phyloP scores from a whole-genome alignment of 2,329 filamentous ascomycete genomes.

The Clonostachys chloroleuca region DNA sequence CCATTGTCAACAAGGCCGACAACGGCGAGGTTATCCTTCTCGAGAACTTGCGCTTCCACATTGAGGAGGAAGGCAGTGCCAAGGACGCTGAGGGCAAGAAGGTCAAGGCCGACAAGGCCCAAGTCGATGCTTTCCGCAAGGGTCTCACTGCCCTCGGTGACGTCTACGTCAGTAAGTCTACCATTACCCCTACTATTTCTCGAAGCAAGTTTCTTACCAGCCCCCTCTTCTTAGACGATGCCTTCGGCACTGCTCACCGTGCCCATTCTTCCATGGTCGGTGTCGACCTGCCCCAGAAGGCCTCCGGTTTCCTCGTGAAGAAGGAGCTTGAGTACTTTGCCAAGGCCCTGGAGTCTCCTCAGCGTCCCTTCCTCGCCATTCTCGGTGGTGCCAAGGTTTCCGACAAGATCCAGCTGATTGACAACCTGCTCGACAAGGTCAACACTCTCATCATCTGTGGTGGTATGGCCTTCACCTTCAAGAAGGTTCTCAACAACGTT shows the following conservation, averaged over 20 bases:
- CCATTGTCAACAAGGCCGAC: slow-evolving; percentile 76
- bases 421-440: slow-evolving; percentile 98
- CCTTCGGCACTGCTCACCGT: slow-evolving; percentile 96
- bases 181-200: neutral
- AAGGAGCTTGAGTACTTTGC: slow-evolving; percentile 99
- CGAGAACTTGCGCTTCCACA: slow-evolving; percentile 97
- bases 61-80: slow-evolving; percentile 94
- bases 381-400: slow-evolving; percentile 97
- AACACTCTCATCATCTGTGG: slow-evolving; percentile 95
- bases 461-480: slow-evolving; percentile 99
- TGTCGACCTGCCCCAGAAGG: slow-evolving; percentile 91
- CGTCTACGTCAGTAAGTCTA: slow-evolving; percentile 82
- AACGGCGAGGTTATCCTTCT: slow-evolving; percentile 83
- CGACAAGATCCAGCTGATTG: slow-evolving; percentile 99
- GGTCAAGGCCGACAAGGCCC: slow-evolving; percentile 91
- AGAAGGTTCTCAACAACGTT: slow-evolving; percentile 93
- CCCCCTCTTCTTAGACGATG: slow-evolving; percentile 64
- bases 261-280: slow-evolving; percentile 99
- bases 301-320: slow-evolving; percentile 98
- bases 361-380: slow-evolving; percentile 97
- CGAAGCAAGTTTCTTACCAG: neutral
- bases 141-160: slow-evolving; percentile 91
- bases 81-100: slow-evolving; percentile 96
- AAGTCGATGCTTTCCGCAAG: slow-evolving; percentile 92
- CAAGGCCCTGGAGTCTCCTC: slow-evolving; percentile 86